Conservation (phyloP, 495 filamentous ascomycete genomes). For the Penicillium salamii region DNA sequence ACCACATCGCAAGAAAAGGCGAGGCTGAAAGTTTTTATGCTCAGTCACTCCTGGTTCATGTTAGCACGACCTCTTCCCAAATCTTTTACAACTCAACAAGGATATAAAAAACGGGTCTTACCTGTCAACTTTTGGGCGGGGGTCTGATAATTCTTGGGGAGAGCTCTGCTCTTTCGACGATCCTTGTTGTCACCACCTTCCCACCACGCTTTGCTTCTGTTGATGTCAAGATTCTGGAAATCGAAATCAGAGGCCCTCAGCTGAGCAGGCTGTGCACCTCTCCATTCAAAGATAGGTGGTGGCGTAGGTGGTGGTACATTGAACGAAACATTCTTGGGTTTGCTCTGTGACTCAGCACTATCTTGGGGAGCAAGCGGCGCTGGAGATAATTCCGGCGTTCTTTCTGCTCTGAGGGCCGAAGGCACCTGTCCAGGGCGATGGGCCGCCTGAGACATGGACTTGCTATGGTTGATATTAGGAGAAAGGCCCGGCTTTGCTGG, state of each 20-base stretch:
- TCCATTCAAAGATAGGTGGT: slow-evolving; percentile 46
- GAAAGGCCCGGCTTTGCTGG: slow-evolving; percentile 15
- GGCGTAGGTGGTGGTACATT: slow-evolving; percentile 48
- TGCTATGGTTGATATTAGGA: slow-evolving; percentile 5
- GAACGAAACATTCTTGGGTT: slow-evolving; percentile 44
- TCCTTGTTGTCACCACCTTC: slow-evolving; percentile 32
- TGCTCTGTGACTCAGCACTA: slow-evolving; percentile 25
- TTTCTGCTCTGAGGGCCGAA: slow-evolving; percentile 12
- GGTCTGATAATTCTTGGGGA: slow-evolving; percentile 40
- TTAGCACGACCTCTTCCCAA: slow-evolving; percentile 12
- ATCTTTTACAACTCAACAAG: background rate
- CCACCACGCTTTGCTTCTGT: slow-evolving; percentile 48
- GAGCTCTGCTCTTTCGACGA: slow-evolving; percentile 41
- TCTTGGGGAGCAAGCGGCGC: slow-evolving; percentile 17
- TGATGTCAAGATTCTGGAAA: slow-evolving; percentile 39
- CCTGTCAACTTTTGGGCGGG: slow-evolving; percentile 35
- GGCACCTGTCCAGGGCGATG: slow-evolving; percentile 5
- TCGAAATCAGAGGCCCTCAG: slow-evolving; percentile 40
- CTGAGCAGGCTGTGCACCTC: slow-evolving; percentile 33
- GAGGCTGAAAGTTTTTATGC: slow-evolving; percentile 72
- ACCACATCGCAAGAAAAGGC: slow-evolving; percentile 82
- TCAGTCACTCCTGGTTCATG: slow-evolving; percentile 19
- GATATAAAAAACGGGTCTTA: slow-evolving; percentile 17
- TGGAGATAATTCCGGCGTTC: slow-evolving; percentile 13
- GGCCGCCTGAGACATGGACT: slow-evolving; percentile 17